A percentile compares a stretch with the other conserved stretches of the same genome.
Conservation (phyloP, 768 basidiomycete genomes). For the Rubroboletus pulcherrimus region DNA sequence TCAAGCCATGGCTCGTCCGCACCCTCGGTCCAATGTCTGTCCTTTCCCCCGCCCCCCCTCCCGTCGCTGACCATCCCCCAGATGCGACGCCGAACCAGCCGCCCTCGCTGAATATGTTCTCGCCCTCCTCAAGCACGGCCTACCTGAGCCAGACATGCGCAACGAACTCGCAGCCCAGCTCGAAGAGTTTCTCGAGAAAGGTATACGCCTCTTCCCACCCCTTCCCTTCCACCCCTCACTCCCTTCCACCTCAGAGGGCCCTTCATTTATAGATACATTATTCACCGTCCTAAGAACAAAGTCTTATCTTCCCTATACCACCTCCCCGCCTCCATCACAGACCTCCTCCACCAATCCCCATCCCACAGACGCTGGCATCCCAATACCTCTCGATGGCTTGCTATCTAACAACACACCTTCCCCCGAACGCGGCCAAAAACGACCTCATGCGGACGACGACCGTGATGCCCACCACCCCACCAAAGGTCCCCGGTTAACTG, state of each 20-base stretch:
- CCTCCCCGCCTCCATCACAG: slow-evolving; percentile 37
- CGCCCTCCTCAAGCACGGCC: slow-evolving; percentile 88
- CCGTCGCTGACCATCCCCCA: slow-evolving; percentile 28
- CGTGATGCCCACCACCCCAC: slow-evolving; percentile 53
- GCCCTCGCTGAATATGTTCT: slow-evolving; percentile 94
- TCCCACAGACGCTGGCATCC: slow-evolving; percentile 61
- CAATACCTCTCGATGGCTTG: slow-evolving; percentile 71
- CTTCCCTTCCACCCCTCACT: slow-evolving; percentile 9
- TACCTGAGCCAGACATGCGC: slow-evolving; percentile 76
- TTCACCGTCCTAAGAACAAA: slow-evolving; percentile 83
- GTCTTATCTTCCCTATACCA: slow-evolving; percentile 76
- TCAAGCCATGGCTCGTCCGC: slow-evolving; percentile 85
- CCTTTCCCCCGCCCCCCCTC: not conserved
- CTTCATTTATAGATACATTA: slow-evolving; percentile 77
- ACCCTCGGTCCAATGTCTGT: slow-evolving; percentile 86
- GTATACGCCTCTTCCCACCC: slow-evolving; percentile 37
- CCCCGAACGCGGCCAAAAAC: slow-evolving; percentile 59
- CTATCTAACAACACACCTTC: slow-evolving; percentile 44
- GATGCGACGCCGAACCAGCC: slow-evolving; percentile 94
- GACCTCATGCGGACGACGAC: slow-evolving; percentile 60
- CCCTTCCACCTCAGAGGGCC: slow-evolving; percentile 47
- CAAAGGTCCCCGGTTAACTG: slow-evolving; percentile 68
- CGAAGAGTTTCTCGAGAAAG: slow-evolving; percentile 91
- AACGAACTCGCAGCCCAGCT: slow-evolving; percentile 73
- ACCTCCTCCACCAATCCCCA: slow-evolving; percentile 35